A percentile compares a stretch with the other conserved stretches of the same genome.
phyloP scores from a whole-genome alignment of 257 asterid genomes.

The Osmanthus fragrans region DNA sequence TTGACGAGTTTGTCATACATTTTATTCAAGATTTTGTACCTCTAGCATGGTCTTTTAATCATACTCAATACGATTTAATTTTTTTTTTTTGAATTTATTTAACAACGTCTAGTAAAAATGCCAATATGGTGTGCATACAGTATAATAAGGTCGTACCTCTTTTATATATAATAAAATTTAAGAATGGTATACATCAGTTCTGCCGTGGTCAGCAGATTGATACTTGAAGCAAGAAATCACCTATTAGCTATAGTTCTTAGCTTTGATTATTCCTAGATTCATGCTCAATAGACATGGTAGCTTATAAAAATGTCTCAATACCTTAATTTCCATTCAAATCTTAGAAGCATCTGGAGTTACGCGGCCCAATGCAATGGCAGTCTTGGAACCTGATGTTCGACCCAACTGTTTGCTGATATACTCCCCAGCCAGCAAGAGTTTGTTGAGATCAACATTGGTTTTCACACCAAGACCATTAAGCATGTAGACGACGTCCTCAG shows the following conservation, averaged over 20 bases:
- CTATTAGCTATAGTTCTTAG: not conserved
- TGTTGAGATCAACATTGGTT: conserved; percentile 63
- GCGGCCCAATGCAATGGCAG: conserved; percentile 66
- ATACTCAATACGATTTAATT: no score
- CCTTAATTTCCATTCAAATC: conserved; percentile 26
- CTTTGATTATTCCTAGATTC: conserved; percentile 12
- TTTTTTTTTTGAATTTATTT: no score
- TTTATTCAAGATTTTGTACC: no score
- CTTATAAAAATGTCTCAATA: not conserved
- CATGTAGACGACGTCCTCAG: conserved; percentile 94
- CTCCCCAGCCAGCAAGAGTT: conserved; percentile 75
- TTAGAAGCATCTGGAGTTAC: conserved; percentile 44
- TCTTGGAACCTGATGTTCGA: conserved; percentile 76
- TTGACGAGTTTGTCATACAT: no score
- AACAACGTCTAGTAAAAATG: no score
- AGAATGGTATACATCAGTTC: not conserved
- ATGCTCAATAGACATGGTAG: not conserved
- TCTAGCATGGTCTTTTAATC: no score
- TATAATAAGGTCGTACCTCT: no score
- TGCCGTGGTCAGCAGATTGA: not conserved
- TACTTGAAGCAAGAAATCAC: not conserved
- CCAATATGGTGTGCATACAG: no score
- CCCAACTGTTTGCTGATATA: conserved; percentile 65
- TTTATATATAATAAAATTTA: no score
- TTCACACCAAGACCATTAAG: conserved; percentile 74